Conservation (phyloP, 164 flowering plant species). For the Dillenia turbinata region DNA sequence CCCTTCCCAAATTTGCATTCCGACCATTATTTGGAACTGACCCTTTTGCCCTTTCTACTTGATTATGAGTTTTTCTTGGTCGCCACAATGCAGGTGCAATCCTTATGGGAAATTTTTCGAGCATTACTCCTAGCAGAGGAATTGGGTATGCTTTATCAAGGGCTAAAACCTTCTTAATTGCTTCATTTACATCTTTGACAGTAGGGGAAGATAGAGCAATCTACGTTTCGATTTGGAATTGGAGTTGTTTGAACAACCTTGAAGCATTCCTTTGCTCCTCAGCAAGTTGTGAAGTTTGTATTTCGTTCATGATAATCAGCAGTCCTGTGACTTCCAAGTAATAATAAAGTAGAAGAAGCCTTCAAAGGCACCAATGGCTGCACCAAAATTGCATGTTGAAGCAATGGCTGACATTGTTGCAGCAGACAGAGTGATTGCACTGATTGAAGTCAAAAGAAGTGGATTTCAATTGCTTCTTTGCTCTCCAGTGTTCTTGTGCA, state of each 20-base stretch:
- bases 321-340: slow-evolving; percentile 49
- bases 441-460: slow-evolving; percentile 38
- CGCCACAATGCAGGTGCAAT: slow-evolving; percentile 48
- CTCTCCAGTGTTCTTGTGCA: slow-evolving; percentile 40
- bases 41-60: neutral
- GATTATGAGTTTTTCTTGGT: slow-evolving; percentile 7
- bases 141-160: slow-evolving; percentile 55
- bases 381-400: slow-evolving; percentile 12
- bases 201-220: slow-evolving; percentile 26
- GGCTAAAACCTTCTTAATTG: slow-evolving; percentile 38
- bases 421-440: slow-evolving; percentile 37
- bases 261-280: slow-evolving; percentile 67
- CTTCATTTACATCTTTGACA: slow-evolving; percentile 29
- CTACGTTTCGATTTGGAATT: slow-evolving; percentile 27
- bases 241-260: slow-evolving; percentile 51
- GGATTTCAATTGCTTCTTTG: slow-evolving; percentile 50
- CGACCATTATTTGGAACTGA: slow-evolving; percentile 34
- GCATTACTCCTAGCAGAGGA: slow-evolving; percentile 44
- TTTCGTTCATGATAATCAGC: slow-evolving; percentile 47
- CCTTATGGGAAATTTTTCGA: slow-evolving; percentile 39
- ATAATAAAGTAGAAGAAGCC: slow-evolving; percentile 38
- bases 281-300: slow-evolving; percentile 71
- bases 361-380: slow-evolving; percentile 36
- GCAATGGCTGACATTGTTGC: slow-evolving; percentile 42
- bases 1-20: slow-evolving; percentile 35